phyloP scores from a whole-genome alignment of 1,139 yeast species.

The Lodderomyces elongisporus region DNA sequence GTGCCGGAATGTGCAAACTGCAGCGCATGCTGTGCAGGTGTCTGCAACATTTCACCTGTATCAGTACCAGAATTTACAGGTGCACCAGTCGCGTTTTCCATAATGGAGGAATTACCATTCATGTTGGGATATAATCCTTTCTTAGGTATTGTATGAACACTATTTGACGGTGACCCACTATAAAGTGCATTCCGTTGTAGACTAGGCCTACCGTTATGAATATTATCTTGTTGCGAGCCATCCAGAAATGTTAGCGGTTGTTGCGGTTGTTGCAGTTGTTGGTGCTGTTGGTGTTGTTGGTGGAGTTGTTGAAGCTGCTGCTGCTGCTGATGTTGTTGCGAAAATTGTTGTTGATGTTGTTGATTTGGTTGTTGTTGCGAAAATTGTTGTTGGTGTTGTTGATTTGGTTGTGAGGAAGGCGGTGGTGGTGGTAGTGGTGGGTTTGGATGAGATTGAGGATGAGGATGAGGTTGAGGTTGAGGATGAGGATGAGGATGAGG shows the following conservation, averaged over 20 bases:
- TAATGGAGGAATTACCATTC: background rate
- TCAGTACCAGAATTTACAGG: too few species aligned
- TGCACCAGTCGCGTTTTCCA: too few species aligned
- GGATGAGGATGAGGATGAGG: constrained; percentile 8
- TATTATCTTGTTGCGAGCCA: background rate
- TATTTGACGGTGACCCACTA: constrained; percentile 9
- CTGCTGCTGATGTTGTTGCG: constrained; percentile 3
- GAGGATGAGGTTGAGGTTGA: constrained; percentile 4
- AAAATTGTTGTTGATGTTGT: constrained; percentile 4
- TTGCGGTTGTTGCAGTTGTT: constrained; percentile 1
- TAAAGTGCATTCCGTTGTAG: constrained; percentile 10
- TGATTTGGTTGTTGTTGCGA: constrained; percentile 2
- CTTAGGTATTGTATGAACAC: too few species aligned
- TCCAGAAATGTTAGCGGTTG: background rate
- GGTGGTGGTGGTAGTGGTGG: constrained; percentile 4
- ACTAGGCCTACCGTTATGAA: constrained; percentile 6
- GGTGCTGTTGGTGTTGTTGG: constrained; percentile 9
- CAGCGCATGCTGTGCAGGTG: too few species aligned
- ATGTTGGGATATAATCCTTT: background rate
- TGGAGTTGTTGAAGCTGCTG: constrained; percentile 4
- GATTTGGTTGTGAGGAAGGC: constrained; percentile 1
- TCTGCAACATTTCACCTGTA: too few species aligned
- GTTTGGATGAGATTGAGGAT: background rate
- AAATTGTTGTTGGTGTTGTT: constrained; percentile 4
- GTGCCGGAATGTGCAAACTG: too few species aligned